Evolutionary conservation across 2,329 filamentous ascomycete genomes (phyloP).

Genomic region (Calonectria montana): DNA sequence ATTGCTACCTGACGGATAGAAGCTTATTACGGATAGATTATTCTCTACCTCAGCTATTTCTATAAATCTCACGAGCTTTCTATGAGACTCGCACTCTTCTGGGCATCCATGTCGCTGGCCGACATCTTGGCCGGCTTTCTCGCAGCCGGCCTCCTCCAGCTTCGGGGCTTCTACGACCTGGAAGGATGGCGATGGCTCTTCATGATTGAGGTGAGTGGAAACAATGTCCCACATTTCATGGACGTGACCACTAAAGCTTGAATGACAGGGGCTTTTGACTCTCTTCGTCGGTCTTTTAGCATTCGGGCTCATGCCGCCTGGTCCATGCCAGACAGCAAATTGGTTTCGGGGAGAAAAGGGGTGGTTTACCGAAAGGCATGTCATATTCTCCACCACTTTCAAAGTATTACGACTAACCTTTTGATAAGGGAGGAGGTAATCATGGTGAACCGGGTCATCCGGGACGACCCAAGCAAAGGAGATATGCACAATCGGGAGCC

Average conservation of each 20-base stretch:
- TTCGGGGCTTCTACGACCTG: constrained; percentile 61
- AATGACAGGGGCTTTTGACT: constrained; percentile 44
- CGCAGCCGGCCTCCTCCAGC: constrained; percentile 63
- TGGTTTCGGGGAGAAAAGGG: constrained; percentile 65
- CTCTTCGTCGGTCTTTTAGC: constrained; percentile 37
- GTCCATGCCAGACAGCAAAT: constrained; percentile 58
- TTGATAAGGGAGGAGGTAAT: constrained; percentile 60
- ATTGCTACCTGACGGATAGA: background rate
- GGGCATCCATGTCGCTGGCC: constrained; percentile 56
- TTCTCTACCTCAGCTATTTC: constrained; percentile 76
- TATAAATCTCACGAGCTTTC: constrained; percentile 68
- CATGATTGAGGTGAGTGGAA: constrained; percentile 44
- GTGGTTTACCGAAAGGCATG: constrained; percentile 42
- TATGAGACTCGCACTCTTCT: constrained; percentile 74
- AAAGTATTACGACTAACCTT: background rate
- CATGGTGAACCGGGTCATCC: constrained; percentile 65
- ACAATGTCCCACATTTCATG: background rate
- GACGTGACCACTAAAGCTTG: background rate
- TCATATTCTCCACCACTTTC: background rate
- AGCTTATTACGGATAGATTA: constrained; percentile 44
- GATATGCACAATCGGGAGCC: constrained; percentile 67
- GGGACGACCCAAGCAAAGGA: constrained; percentile 69
- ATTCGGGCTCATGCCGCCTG: constrained; percentile 39
- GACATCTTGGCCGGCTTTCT: constrained; percentile 33
- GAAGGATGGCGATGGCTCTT: constrained; percentile 71